Conservation (phyloP, 23 red algal genomes). For the Agarophyton chilense region DNA sequence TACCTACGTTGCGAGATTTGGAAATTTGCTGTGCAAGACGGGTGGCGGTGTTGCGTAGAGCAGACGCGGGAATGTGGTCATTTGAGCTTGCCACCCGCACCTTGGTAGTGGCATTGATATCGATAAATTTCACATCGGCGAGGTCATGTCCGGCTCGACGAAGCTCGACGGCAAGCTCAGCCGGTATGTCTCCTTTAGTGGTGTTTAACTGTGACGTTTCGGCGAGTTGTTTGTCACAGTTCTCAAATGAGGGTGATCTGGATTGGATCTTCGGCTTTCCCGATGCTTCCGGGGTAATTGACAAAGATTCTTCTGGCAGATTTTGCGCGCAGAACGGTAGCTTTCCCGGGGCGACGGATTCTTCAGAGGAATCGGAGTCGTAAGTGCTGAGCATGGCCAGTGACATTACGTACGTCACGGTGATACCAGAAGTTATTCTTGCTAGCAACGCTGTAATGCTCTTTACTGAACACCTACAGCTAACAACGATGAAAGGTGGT, state of each 20-base stretch:
- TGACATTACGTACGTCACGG: not conserved
- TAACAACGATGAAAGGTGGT: no score
- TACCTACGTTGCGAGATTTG: constrained; percentile 17
- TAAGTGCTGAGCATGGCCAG: constrained; percentile 3
- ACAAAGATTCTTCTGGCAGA: not conserved
- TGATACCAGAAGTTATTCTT: no score
- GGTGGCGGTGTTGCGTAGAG: constrained; percentile 29
- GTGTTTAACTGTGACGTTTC: not conserved
- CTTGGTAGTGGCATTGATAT: constrained; percentile 24
- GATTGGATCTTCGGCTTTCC: not conserved
- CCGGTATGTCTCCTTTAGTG: constrained; percentile 8
- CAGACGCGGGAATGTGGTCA: constrained; percentile 19
- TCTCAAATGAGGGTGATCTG: not conserved
- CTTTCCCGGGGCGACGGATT: not conserved
- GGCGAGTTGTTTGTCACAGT: not conserved
- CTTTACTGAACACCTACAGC: no score
- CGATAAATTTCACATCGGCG: constrained; percentile 28
- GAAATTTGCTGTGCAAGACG: constrained; percentile 38
- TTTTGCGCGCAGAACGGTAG: not conserved
- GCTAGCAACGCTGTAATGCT: no score
- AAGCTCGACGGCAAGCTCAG: constrained; percentile 36
- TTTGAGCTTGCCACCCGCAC: constrained; percentile 20
- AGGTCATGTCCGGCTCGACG: constrained; percentile 35
- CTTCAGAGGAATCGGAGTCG: constrained; percentile 33
- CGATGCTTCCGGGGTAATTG: not conserved